Evolutionary conservation across 139 green algal genomes (phyloP).

Genomic region (Edaphochlamys debaryana): DNA sequence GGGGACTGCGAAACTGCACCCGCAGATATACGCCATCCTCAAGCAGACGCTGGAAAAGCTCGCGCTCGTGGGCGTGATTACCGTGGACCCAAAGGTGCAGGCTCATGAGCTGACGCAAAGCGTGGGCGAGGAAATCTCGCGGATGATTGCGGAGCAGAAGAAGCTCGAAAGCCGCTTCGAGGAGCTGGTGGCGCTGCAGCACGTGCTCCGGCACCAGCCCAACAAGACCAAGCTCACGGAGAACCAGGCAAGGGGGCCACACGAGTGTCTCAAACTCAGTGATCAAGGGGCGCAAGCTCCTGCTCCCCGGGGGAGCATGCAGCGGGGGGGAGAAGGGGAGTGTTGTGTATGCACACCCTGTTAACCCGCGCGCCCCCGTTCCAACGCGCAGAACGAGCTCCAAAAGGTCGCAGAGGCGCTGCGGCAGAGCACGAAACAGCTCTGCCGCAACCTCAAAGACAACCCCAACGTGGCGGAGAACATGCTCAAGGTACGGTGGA

Average conservation of each 20-base stretch:
- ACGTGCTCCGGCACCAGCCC: conserved; percentile 62
- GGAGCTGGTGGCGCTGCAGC: conserved; percentile 68
- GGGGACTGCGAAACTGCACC: not conserved
- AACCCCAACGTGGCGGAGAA: conserved; percentile 87
- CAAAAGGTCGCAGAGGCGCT: conserved; percentile 74
- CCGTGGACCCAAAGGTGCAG: conserved; percentile 73
- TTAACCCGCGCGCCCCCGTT: no score
- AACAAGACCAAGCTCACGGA: conserved; percentile 80
- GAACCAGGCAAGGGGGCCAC: conserved; percentile 55
- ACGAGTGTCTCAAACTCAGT: no score
- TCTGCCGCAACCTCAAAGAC: conserved; percentile 85
- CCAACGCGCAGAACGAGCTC: conserved; percentile 72
- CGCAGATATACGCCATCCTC: conserved; percentile 71
- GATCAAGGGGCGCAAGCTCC: no score
- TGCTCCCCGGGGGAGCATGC: no score
- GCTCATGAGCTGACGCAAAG: conserved; percentile 74
- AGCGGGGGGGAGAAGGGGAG: no score
- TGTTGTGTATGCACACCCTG: no score
- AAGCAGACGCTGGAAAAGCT: conserved; percentile 69
- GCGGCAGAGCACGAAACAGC: conserved; percentile 72
- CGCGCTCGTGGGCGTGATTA: conserved; percentile 65
- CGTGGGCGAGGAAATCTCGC: conserved; percentile 81
- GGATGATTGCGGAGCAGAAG: conserved; percentile 80
- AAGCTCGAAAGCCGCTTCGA: conserved; percentile 78
- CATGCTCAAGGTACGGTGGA: conserved; percentile 80